A percentile compares a stretch with the other conserved stretches of the same genome.
phyloP scores from a whole-genome alignment of 192 early-diverging fungal genomes.

The Obelidium mucronatum region DNA sequence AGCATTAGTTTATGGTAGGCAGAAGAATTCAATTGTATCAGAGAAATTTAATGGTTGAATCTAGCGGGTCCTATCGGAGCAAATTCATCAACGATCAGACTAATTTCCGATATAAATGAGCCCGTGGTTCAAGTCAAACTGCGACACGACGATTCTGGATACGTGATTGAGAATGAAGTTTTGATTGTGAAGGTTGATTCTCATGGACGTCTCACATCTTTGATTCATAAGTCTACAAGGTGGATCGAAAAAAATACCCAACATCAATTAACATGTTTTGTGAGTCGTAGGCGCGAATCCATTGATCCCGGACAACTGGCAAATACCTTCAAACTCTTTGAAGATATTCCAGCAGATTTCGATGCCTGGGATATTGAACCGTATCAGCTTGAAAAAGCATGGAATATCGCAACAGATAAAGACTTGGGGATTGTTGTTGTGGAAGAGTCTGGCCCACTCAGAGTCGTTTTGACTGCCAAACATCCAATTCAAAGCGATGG shows the following conservation, averaged over 20 bases:
- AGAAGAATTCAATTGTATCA: too few relatives aligned
- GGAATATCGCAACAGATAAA: conserved; percentile 59
- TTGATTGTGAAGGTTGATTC: neutral
- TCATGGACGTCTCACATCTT: conserved; percentile 17
- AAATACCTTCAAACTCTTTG: conserved; percentile 83
- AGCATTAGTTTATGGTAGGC: conserved; percentile 28
- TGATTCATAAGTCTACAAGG: conserved; percentile 7
- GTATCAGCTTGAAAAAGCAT: conserved; percentile 87
- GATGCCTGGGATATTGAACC: conserved; percentile 76
- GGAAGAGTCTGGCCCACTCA: conserved; percentile 79
- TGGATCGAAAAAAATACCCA: too few relatives aligned
- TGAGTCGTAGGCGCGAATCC: conserved; percentile 51
- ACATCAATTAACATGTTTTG: neutral
- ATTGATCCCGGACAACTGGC: conserved; percentile 57
- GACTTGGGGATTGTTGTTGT: conserved; percentile 61
- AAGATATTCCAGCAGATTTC: conserved; percentile 85
- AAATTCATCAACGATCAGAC: neutral
- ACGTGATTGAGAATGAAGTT: conserved; percentile 5
- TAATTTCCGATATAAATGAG: neutral
- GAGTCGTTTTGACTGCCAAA: conserved; percentile 73
- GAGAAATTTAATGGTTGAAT: too few relatives aligned
- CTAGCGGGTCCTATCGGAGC: neutral
- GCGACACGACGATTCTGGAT: conserved; percentile 3
- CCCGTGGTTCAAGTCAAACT: neutral
- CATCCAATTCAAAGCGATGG: too few relatives aligned